Evolutionary conservation across 495 filamentous ascomycete species (phyloP), one percentile per base, ranked within the genome.

Genomic region (Mytilinidion resinicola): DNA sequence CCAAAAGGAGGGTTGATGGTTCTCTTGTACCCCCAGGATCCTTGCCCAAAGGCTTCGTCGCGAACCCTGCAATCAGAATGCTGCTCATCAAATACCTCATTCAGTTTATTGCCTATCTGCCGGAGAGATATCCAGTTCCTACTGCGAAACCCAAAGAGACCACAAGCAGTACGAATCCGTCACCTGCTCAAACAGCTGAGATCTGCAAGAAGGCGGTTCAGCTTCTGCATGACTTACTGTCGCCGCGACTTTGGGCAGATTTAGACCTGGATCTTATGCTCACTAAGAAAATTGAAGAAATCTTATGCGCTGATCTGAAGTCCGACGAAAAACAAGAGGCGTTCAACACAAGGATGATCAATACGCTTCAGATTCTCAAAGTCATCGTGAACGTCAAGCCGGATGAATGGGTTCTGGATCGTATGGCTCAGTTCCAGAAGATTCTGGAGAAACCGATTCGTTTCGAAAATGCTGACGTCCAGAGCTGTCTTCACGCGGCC

Each of bases 81-180:
- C 83, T 90, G 65, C 83, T 97, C 73, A 81, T 96, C 43, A 95
- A 91, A 67, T 97, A 96, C 69, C 79, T 97, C 17, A 89, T 96
- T 20, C 86, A 91, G 38, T 96, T 96, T 70, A 96, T 97, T 65
- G 90, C 89, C 7, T 84, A 87, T 20, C 80, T 93, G n/a, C 85
- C 83, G 47, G 91, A 93, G 72, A 82, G 88, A 42, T 96, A 86
- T 73, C 84, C 80, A 48, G 82, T 88, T 34, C 83, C 84, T 6
- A 86, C 88, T 11, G 78, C 84, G 15, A 85, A 82, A 39, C 72
- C 81, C 17, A 85, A 85, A 62, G 82, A 85, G 21, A 19, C 38
- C 10, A 51, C 35, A 9, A 19, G 35, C 11, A 9, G 38, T 11
- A 17, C 17, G 69, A 6, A 76, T 78, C 35, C 72, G 74, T 30